Percentiles rank a stretch among this genome's conserved stretches.
Conservation (phyloP, 257 asterid genomes). For the Forsythia viridissima region DNA sequence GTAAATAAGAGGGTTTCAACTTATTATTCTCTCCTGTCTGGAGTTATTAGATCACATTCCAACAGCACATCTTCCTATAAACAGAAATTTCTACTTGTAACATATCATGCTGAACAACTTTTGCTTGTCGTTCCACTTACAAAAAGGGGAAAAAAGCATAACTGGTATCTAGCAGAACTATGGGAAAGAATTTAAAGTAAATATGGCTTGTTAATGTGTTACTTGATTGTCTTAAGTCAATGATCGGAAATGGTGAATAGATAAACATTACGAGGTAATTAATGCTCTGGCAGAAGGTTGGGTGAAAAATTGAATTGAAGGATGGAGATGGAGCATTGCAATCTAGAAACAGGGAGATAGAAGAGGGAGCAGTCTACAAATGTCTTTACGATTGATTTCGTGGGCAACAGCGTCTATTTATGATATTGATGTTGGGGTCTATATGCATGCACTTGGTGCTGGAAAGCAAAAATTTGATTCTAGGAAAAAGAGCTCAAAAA, state of each 20-base stretch:
- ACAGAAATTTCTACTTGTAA: not conserved
- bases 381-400: not conserved
- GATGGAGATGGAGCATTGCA: not conserved
- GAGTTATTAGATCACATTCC: slow-evolving; percentile 15
- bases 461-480: not conserved
- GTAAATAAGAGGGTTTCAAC: slow-evolving; percentile 3
- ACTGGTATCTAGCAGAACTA: not conserved
- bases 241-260: not conserved
- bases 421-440: not conserved
- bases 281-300: not conserved
- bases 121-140: not conserved
- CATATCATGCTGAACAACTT: not conserved
- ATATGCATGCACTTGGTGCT: not conserved
- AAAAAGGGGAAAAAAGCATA: not conserved
- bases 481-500: not conserved
- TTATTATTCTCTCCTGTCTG: not conserved
- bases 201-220: not conserved
- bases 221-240: not conserved
- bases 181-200: not conserved
- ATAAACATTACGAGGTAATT: not conserved
- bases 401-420: not conserved
- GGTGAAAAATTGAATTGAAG: not conserved
- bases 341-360: not conserved
- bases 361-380: not conserved
- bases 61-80: slow-evolving; percentile 4